These are phyloP conservation scores for Closterium sp. DNA, from an alignment of 139 green algal species.

Conservation along the genomic window DNA sequence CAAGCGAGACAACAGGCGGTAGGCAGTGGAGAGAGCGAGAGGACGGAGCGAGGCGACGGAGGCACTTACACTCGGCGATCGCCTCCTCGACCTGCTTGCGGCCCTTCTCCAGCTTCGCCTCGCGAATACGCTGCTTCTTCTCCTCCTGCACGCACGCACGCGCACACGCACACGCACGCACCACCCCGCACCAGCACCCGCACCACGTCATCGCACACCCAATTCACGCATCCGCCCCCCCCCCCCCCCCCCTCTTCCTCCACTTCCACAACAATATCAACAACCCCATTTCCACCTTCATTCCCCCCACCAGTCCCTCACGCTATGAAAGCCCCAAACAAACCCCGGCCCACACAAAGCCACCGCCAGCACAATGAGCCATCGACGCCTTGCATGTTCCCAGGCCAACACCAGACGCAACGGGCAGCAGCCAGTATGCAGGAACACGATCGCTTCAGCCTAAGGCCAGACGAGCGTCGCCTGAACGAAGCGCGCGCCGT, in stretches of 20 bases:
- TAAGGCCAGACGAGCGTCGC: not conserved
- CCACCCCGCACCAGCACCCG: not conserved
- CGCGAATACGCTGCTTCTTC: slow-evolving; percentile 40
- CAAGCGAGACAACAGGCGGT: too few species aligned
- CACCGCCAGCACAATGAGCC: not conserved
- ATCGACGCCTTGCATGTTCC: not conserved
- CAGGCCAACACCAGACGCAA: not conserved
- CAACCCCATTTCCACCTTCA: too few species aligned
- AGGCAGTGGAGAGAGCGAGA: not conserved
- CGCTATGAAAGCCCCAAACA: too few species aligned
- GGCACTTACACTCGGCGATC: slow-evolving; percentile 39
- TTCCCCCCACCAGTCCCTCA: too few species aligned
- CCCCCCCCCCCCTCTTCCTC: too few species aligned
- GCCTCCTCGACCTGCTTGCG: slow-evolving; percentile 21
- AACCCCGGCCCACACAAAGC: not conserved
- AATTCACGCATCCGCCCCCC: too few species aligned
- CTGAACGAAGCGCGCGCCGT: not conserved
- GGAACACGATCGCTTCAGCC: not conserved
- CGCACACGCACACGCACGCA: not conserved
- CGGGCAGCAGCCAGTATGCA: not conserved
- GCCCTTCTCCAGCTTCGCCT: slow-evolving; percentile 28
- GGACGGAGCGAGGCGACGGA: not conserved
- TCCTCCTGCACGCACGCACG: slow-evolving; percentile 16
- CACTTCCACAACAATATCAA: too few species aligned
- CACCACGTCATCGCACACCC: too few species aligned